Evolutionary conservation across 2,329 filamentous ascomycete species (phyloP), one percentile per base, ranked within the genome.

Genomic region (Colletotrichum abscissum): DNA sequence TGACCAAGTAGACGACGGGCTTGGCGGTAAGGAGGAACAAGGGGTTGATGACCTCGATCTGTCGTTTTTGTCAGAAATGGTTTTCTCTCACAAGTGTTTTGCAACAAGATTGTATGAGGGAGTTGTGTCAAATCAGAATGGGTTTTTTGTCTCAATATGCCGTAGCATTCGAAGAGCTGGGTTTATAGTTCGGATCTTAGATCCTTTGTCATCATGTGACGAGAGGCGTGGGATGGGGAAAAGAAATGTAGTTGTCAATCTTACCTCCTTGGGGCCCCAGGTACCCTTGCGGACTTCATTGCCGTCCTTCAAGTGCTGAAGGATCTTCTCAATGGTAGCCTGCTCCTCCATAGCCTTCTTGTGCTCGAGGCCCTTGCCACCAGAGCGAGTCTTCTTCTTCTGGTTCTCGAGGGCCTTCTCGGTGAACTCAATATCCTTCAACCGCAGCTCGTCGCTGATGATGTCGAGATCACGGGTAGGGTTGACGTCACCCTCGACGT

Each of bases 141-240:
- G 54, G 55, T 63, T 74, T 86, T 88, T 94, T 89, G 93, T 98
- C 95, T 97, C 96, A 98, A 86, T 82, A 91, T 90, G 89, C 88
- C 89, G 93, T 93, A 93, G 91, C 90, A 91, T 92, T 98, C 96
- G 93, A 98, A 93, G 97, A 99, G 97, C 97, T 99, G 97, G 97
- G 97, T 94, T 97, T 95, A 94, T 24, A 62, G 88, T 88, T 95
- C 93, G 95, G 95, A 94, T 90, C 86, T 88, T 88, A 90, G 92
- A 94, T 95, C 97, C 93, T 98, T 97, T 93, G 92, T 98, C 97
- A 98, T 98, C 97, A 98, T 92, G 79, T 83, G 87, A 91, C 79
- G 75, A 42, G 76, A 79, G 78, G 76, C 68, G 63, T 9, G 55
- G 14, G 14, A 46, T 35, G 66, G 56, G 69, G 69, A 74, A 78